Conservation (phyloP, 257 asterid species). For the Datura wrightii region DNA sequence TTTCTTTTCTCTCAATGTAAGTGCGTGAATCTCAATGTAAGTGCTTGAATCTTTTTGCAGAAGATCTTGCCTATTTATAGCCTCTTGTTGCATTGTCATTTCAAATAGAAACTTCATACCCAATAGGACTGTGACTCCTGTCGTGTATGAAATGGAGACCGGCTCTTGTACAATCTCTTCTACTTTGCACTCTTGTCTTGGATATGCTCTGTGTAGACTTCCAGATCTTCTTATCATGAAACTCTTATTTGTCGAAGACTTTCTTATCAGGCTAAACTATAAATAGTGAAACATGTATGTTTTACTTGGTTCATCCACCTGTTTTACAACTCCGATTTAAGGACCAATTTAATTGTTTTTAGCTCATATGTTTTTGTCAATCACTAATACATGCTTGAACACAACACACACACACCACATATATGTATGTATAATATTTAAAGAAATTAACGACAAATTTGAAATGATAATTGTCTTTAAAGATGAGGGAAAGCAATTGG, state of each 20-base stretch:
- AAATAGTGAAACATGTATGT: background rate
- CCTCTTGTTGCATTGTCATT: no score
- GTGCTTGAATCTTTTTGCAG: no score
- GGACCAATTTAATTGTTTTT: background rate
- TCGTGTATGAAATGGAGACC: no score
- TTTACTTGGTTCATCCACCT: background rate
- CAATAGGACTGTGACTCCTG: no score
- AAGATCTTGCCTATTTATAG: no score
- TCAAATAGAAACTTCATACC: no score
- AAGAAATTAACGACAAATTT: background rate
- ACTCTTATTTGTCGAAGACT: background rate
- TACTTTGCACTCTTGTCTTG: background rate
- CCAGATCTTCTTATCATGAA: background rate
- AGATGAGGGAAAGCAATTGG: background rate
- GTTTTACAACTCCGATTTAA: background rate
- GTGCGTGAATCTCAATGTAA: no score
- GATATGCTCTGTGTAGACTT: background rate
- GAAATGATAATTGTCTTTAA: background rate
- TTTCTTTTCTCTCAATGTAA: no score
- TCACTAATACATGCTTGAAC: background rate
- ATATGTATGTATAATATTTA: background rate
- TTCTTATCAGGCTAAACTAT: background rate
- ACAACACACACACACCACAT: no score
- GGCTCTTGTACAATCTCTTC: no score
- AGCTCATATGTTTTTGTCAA: background rate